Evolutionary conservation across 768 basidiomycete species (phyloP).

Genomic region (Suillus sp.): DNA sequence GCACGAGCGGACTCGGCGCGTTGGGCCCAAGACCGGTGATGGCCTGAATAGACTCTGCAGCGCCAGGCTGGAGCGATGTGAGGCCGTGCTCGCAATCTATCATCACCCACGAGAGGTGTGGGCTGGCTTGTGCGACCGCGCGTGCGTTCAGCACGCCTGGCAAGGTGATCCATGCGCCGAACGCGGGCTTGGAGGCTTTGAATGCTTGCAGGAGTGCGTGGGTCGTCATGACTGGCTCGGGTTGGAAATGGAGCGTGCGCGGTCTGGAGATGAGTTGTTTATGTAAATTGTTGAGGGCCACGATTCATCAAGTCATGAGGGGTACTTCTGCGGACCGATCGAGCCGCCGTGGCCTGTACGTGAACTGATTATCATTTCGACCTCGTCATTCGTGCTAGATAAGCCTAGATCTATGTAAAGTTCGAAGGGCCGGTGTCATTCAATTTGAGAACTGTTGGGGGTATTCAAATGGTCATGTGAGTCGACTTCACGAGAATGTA

Average conservation of each 20-base stretch:
- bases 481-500: background rate
- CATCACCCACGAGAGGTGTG: slow-evolving; percentile 61
- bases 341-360: background rate
- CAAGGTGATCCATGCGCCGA: slow-evolving; percentile 67
- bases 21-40: slow-evolving; percentile 47
- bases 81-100: slow-evolving; percentile 74
- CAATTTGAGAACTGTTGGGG: background rate
- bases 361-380: background rate
- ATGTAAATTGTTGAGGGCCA: background rate
- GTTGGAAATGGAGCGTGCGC: background rate
- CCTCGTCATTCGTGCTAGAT: background rate
- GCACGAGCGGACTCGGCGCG: slow-evolving; percentile 57
- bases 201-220: slow-evolving; percentile 57
- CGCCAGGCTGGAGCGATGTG: slow-evolving; percentile 54
- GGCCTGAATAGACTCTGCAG: slow-evolving; percentile 56
- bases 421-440: background rate
- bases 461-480: background rate
- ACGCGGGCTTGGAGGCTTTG: slow-evolving; percentile 58
- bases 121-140: slow-evolving; percentile 55
- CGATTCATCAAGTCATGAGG: slow-evolving; percentile 9
- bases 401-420: background rate
- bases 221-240: slow-evolving; percentile 42
- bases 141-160: slow-evolving; percentile 62
- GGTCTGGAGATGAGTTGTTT: background rate
- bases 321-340: slow-evolving; percentile 1